Evolutionary conservation across 371 early-diverging fungal genomes (phyloP).

Genomic region (Rhizomucor miehei): DNA sequence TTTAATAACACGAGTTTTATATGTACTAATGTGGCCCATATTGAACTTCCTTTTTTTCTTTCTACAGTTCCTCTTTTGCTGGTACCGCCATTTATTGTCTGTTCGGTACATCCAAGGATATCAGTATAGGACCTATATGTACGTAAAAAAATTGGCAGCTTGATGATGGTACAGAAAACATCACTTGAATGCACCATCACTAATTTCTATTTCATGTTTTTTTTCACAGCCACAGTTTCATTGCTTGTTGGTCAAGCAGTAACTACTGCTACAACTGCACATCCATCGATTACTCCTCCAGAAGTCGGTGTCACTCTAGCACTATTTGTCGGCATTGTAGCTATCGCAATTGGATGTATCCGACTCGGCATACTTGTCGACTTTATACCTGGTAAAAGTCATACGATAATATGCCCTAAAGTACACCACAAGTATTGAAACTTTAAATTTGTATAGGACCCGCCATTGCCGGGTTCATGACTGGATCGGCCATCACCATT

Average conservation of each 20-base stretch:
- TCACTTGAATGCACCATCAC: neutral
- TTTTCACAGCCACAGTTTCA: conserved; percentile 69
- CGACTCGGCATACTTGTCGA: conserved; percentile 82
- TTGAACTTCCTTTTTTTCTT: neutral
- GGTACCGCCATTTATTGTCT: conserved; percentile 49
- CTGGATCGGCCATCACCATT: conserved; percentile 74
- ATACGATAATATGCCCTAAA: neutral
- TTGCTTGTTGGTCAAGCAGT: conserved; percentile 68
- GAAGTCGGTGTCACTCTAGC: conserved; percentile 55
- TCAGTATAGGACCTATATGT: conserved; percentile 79
- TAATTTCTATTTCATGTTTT: too few relatives aligned
- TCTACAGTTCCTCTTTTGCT: conserved; percentile 28
- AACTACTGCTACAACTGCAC: conserved; percentile 21
- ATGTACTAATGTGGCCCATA: neutral
- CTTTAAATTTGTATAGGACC: conserved; percentile 32
- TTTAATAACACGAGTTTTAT: conserved; percentile 7
- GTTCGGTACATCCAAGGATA: conserved; percentile 82
- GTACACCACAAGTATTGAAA: conserved; percentile 1
- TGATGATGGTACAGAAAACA: neutral
- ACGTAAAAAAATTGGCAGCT: conserved; percentile 13
- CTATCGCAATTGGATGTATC: conserved; percentile 63
- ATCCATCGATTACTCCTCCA: conserved; percentile 27
- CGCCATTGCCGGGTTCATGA: conserved; percentile 73
- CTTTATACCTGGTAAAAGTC: conserved; percentile 68
- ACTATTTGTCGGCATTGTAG: conserved; percentile 55